Conservation (phyloP, 441 rosid species). For the Cnidoscolus chayamansa region DNA sequence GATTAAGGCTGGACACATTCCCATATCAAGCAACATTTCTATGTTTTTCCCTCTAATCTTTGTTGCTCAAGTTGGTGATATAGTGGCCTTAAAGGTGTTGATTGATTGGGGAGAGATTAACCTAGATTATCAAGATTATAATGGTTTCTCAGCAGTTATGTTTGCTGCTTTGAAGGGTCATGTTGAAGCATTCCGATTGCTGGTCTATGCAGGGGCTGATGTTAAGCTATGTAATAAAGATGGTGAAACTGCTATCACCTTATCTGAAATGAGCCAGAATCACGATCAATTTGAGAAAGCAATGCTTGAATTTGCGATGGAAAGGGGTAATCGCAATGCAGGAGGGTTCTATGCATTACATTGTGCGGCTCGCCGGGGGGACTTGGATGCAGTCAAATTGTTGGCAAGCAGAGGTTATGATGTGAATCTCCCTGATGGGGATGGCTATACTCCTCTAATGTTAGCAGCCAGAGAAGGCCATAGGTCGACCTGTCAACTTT, state of each 20-base stretch:
- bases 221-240: conserved; percentile 64
- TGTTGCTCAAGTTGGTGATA: conserved; percentile 66
- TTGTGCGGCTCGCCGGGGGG: conserved; percentile 92
- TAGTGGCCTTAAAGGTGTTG: conserved; percentile 54
- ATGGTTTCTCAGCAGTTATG: conserved; percentile 90
- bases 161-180: conserved; percentile 72
- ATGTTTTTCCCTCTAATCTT: conserved; percentile 59
- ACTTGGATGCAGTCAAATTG: conserved; percentile 62
- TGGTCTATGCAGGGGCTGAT: conserved; percentile 86
- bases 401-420: conserved; percentile 64
- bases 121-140: conserved; percentile 72
- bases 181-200: conserved; percentile 63
- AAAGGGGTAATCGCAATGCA: conserved; percentile 64
- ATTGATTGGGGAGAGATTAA: conserved; percentile 38
- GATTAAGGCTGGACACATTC: conserved; percentile 52
- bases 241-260: conserved; percentile 70
- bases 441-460: conserved; percentile 91
- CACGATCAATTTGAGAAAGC: conserved; percentile 79
- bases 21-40: conserved; percentile 49
- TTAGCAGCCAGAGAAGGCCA: conserved; percentile 87
- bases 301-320: conserved; percentile 88
- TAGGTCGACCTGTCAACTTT: conserved; percentile 51
- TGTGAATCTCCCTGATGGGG: conserved; percentile 69
- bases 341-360: conserved; percentile 87
- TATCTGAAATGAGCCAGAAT: conserved; percentile 57